These are phyloP conservation scores for Amyloporia xantha DNA, from an alignment of 768 basidiomycete genomes.

Conservation along the genomic window DNA sequence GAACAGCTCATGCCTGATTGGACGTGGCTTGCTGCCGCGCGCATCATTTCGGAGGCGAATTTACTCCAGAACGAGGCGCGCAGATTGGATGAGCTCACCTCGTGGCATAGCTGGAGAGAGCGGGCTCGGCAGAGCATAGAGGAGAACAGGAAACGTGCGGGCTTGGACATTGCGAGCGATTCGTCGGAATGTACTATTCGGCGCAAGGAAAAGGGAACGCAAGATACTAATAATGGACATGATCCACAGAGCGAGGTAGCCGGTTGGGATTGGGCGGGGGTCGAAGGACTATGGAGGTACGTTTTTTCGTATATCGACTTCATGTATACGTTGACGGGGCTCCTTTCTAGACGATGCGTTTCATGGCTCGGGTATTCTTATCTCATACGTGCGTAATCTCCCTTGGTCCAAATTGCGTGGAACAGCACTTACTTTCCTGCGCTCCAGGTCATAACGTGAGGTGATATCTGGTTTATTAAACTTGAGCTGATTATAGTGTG, in stretches of 20 bases:
- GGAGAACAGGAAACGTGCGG: not conserved
- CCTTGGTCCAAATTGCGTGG: slow-evolving; percentile 3
- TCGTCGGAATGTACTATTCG: no score
- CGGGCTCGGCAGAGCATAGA: not conserved
- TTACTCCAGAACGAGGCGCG: not conserved
- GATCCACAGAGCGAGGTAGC: not conserved
- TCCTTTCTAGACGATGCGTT: slow-evolving; percentile 14
- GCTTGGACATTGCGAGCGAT: no score
- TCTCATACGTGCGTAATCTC: slow-evolving; percentile 13
- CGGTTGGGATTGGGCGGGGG: slow-evolving; percentile 22
- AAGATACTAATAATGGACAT: not conserved
- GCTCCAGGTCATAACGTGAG: no score
- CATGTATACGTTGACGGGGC: not conserved
- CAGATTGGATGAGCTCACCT: not conserved
- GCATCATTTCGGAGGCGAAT: slow-evolving; percentile 7
- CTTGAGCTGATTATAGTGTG: no score
- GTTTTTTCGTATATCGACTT: not conserved
- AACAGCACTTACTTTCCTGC: no score
- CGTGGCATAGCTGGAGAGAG: slow-evolving; percentile 1
- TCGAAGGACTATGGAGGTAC: slow-evolving; percentile 21
- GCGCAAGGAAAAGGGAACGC: no score
- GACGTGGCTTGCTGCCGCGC: slow-evolving; percentile 15
- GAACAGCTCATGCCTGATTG: slow-evolving; percentile 18
- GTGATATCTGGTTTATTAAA: no score
- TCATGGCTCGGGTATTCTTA: slow-evolving; percentile 20